Base-by-base conservation (phyloP, 225 moss, liverwort and hornwort species). In the Pleurozium schreberi region DNA sequence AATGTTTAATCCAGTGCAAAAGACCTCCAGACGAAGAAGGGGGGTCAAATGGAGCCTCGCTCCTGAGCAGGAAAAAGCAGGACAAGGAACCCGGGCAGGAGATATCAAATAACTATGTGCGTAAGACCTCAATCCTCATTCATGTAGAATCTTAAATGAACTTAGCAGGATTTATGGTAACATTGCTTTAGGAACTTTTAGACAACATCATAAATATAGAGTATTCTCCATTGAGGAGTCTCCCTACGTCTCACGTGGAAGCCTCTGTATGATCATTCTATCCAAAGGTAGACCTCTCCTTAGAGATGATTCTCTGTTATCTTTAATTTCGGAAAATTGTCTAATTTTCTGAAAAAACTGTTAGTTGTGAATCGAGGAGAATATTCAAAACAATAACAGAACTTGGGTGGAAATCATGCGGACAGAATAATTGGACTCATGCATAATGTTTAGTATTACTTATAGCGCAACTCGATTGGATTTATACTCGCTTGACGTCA, bases 11-110 rank as follows among this genome's bases (percentile, higher is more conserved):
- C 45, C 62, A 75, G 58, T 50, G 85, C 82, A 74, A 89, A 80
- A 83, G 87, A 62, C 68, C 40, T 94, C 61, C 90, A 94, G 92
- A 94, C 83, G 92, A 94, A 74, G 94, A 94, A 87, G 92, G 94
- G 85, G 91, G 91, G 82, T 62, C 85, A 45, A 90, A 61, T 67
- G 87, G 90, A 89, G 88, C 87, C 75, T 66, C 69, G 36, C 78
- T 89, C 73, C 88, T 90, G 53, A 75, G 88, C 83, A 90, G 57
- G 85, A 73, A 67, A 80, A 92, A 92, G 90, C 87, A 89, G 80
- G 90, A 88, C 85, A 92, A 87, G 62, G 91, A 92, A 65, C 38
- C 66, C 38, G 87, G 5, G 38, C 87, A 78, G 85, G 91, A 82
- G n/a, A 22, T 75, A 11, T 84, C 80, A 15, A 87, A 42, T 81